phyloP scores from a whole-genome alignment of 495 filamentous ascomycete species.

The Friedmanniomyces simplex region DNA sequence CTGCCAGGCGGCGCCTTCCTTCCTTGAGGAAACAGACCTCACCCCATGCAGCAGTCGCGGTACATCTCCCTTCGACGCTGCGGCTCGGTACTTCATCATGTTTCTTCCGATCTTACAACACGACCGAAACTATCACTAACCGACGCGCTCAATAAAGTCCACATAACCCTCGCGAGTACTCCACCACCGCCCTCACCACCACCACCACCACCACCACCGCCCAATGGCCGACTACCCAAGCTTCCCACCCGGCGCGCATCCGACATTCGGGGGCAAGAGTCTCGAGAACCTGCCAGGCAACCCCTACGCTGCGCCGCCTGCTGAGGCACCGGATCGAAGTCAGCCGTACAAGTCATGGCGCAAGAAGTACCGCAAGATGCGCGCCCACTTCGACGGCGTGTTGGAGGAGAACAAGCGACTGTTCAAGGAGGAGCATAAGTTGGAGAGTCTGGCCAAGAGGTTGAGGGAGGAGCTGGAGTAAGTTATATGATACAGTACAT shows the following conservation, averaged over 20 bases:
- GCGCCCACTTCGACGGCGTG: slow-evolving; percentile 69
- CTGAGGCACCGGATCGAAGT: background rate
- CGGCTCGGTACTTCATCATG: no score
- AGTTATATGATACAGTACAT: background rate
- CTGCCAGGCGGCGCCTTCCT: no score
- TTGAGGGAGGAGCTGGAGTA: slow-evolving; percentile 84
- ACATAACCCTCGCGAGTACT: no score
- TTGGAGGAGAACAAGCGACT: slow-evolving; percentile 71
- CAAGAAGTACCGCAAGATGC: slow-evolving; percentile 94
- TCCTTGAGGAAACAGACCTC: no score
- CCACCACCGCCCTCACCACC: no score
- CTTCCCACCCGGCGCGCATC: background rate
- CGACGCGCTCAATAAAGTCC: no score
- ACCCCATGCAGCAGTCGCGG: no score
- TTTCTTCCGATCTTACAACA: no score
- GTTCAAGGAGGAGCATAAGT: slow-evolving; percentile 66
- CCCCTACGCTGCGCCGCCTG: background rate
- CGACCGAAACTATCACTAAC: no score
- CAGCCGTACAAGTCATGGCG: slow-evolving; percentile 31
- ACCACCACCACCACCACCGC: background rate
- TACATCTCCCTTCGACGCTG: no score
- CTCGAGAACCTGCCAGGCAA: slow-evolving; percentile 3
- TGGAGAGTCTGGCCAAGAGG: slow-evolving; percentile 61
- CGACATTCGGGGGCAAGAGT: slow-evolving; percentile 2
- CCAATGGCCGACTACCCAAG: background rate